A percentile compares a stretch with the other conserved stretches of the same genome.
Evolutionary conservation across 148 eudicot genomes (phyloP).

Genomic region (Vaccinium darrowii): DNA sequence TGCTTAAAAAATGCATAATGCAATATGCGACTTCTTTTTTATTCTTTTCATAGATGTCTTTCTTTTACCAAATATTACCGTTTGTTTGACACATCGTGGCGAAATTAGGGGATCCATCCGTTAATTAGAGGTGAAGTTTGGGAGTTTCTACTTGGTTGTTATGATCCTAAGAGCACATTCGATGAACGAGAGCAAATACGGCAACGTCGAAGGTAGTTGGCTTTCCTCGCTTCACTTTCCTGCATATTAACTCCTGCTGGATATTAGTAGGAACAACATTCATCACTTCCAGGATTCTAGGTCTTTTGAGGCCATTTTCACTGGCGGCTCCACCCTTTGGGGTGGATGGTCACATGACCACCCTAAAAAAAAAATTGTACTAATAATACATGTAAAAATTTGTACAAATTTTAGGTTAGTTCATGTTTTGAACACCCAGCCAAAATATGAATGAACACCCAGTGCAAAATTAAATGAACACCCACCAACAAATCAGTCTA

Average conservation of each 20-base stretch:
- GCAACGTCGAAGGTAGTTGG: constrained; percentile 64
- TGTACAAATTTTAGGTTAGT: no score
- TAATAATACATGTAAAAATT: no score
- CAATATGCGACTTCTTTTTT: background rate
- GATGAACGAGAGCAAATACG: constrained; percentile 81
- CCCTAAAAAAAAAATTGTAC: no score
- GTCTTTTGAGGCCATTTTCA: background rate
- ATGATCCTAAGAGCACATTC: constrained; percentile 83
- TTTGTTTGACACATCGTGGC: constrained; percentile 4
- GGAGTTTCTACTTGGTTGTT: constrained; percentile 97
- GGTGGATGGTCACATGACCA: no score
- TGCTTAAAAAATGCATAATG: background rate
- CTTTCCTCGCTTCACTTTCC: constrained; percentile 17
- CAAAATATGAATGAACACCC: no score
- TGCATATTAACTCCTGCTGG: background rate
- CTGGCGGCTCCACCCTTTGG: no score
- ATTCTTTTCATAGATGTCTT: background rate
- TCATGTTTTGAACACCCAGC: no score
- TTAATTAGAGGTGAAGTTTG: constrained; percentile 96
- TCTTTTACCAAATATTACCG: background rate
- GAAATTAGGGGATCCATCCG: constrained; percentile 89
- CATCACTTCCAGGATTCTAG: background rate
- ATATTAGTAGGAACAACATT: background rate
- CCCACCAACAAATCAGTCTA: no score
- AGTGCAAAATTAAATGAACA: no score